Conservation (phyloP, 176 grass and related monocot species). For the Phoenix roebelenii region DNA sequence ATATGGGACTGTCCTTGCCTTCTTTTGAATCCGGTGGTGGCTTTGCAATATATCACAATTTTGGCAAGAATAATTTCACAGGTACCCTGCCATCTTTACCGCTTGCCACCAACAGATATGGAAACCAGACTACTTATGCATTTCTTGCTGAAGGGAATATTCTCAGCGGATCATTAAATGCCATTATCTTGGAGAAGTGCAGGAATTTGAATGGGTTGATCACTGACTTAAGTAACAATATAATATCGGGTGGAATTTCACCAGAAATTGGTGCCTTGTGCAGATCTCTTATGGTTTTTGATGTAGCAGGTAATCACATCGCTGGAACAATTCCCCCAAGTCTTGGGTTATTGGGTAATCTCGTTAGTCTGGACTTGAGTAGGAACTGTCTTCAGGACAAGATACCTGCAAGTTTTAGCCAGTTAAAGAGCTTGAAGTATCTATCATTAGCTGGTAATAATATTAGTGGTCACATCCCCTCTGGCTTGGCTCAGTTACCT, state of each 20-base stretch:
- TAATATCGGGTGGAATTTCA: conserved; percentile 43
- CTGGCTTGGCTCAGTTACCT: conserved; percentile 40
- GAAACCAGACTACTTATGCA: conserved; percentile 41
- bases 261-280: conserved; percentile 39
- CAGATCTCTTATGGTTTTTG: conserved; percentile 55
- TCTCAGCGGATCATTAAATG: conserved; percentile 47
- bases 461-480: conserved; percentile 50
- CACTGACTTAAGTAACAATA: conserved; percentile 46
- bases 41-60: conserved; percentile 66
- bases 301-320: conserved; percentile 61
- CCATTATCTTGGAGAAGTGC: conserved; percentile 62
- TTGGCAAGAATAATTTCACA: conserved; percentile 58
- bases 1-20: conserved; percentile 16
- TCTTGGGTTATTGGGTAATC: conserved; percentile 41
- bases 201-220: conserved; percentile 39
- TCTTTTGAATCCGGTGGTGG: conserved; percentile 21
- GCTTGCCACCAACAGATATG: conserved; percentile 32
- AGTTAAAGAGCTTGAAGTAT: conserved; percentile 56
- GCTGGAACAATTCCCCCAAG: conserved; percentile 58
- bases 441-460: conserved; percentile 68
- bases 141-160: conserved; percentile 53
- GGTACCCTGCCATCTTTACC: conserved; percentile 52
- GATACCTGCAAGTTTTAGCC: conserved; percentile 55
- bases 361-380: conserved; percentile 61
- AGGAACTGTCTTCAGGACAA: conserved; percentile 48